Base-by-base conservation (phyloP, 2,329 filamentous ascomycete genomes). In the Diaporthe humulicola region DNA sequence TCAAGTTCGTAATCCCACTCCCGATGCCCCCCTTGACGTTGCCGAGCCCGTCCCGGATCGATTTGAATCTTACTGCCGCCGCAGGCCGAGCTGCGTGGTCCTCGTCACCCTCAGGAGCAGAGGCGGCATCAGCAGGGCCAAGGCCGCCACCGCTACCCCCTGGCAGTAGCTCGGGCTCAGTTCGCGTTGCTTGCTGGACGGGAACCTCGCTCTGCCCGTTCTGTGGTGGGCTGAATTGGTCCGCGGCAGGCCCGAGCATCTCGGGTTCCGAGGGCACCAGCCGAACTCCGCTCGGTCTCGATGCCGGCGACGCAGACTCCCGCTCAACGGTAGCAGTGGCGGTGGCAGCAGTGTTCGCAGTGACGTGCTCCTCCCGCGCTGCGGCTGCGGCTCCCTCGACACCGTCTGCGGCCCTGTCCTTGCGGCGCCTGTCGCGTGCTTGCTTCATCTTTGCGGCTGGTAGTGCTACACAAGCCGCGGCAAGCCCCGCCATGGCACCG, bases 181-280 rank as follows among this genome's bases (percentile, higher is more conserved):
- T 67, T 14, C 22, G 64, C n/a, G 33, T n/a, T 14, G 52, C 61
- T 15, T 30, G 71, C 4, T 57, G 38, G 17, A 73, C 42, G 14
- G 71, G 71, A 2, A 73, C 52, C 61, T 73, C 71, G 52, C 71
- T 73, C 71, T 73, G 61, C 1, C 71, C 71, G 4, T 50, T 66
- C n/a, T 67, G 52, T 3, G 71, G 71, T n/a, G 66, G 71, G 15
- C 38, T 69, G 48, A 69, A 73, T 2, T 45, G 42, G 30, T 38
- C 48, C 30, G 6, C n/a, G 33, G 19, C 14, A 50, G 71, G 52
- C 28, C 40, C 3, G 10, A 22, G 7, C 19, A 52, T 57, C 17
- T 67, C 60, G 7, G 61, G 60, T 17, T 73, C 71, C n/a, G 45
- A 56, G 28, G 40, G n/a, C 30, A 58, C 61, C 52, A 69, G 22